phyloP scores from a whole-genome alignment of 1,284 basidiomycete genomes.

The Ceratobasidium sp. region DNA sequence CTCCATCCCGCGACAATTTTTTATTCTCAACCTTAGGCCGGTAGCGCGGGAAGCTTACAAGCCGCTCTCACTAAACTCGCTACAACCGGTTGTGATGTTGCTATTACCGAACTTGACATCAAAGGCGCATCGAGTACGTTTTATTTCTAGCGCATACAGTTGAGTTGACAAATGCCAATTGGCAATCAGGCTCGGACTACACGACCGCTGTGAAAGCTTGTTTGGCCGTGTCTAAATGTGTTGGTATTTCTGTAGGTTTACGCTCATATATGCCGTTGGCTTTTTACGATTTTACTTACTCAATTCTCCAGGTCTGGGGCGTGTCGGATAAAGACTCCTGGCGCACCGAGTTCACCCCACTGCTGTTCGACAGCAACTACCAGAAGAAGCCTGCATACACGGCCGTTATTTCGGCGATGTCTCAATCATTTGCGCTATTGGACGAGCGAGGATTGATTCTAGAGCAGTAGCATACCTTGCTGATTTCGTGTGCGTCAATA shows the following conservation, averaged over 20 bases:
- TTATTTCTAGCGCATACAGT: background rate
- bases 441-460: too few relatives aligned
- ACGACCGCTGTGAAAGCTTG: conserved; percentile 33
- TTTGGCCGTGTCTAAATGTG: conserved; percentile 10
- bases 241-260: conserved; percentile 36
- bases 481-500: too few relatives aligned
- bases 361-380: conserved; percentile 44
- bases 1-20: too few relatives aligned
- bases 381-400: conserved; percentile 47
- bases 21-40: too few relatives aligned
- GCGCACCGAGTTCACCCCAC: conserved; percentile 29
- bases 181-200: conserved; percentile 3
- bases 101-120: conserved; percentile 49
- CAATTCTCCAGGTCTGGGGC: conserved; percentile 55
- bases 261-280: background rate
- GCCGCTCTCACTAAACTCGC: conserved; percentile 53
- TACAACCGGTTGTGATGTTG: conserved; percentile 46
- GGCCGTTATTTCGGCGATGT: conserved; percentile 40
- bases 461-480: too few relatives aligned
- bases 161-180: background rate
- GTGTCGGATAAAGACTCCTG: conserved; percentile 40
- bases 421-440: background rate
- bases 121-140: conserved; percentile 12
- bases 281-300: conserved; percentile 58
- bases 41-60: conserved; percentile 68